Evolutionary conservation across 208 protist species (phyloP), one percentile per base, ranked within the genome.

Genomic region (Borovskyia barvae): DNA sequence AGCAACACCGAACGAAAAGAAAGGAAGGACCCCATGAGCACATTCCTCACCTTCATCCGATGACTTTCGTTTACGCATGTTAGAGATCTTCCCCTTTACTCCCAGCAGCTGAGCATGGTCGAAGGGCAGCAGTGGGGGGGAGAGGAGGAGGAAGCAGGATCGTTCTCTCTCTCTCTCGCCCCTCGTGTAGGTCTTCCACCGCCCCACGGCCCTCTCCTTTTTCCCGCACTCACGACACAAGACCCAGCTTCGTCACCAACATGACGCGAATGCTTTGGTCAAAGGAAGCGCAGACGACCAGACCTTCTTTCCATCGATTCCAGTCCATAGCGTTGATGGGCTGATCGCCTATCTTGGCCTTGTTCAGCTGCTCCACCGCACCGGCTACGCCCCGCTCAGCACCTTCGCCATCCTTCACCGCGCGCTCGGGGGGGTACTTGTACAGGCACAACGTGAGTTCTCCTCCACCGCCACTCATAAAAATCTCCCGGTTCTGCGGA

Each of bases 401-500:
- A 9, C 86, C 88, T 14, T 92, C 86, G 1, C 50, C 54, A 47
- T 96, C 90, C 33, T 86, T 80, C 49, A 87, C 51, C 9, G 39
- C 41, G 32, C 90, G 93, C 61, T 96, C 80, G 3, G 85, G 82
- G 1, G 93, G 93, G 67, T 97, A 97, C 32, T 78, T 66, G 75
- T 97, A 98, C 9, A 81, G 76, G 51, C 75, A 94, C 47, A 97
- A 80, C n/a, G 77, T 77, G 19, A 97, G 51, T 48, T 86, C 82
- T n/a, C 94, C 92, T 5, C 82, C 90, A 24, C 93, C 93, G 37
- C 87, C 82, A 45, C 68, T 82, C 46, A 96, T 69, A 56, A 96
- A 97, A 24, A 97, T 65, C 26, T 98, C 93, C 12, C 93, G 75
- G 58, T 98, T 95, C 72, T 97, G 92, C 25, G 95, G 95, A 12